Percentiles rank a stretch among this genome's conserved stretches.
Conservation (phyloP, 2,329 filamentous ascomycete genomes). For the Colletotrichum horii region DNA sequence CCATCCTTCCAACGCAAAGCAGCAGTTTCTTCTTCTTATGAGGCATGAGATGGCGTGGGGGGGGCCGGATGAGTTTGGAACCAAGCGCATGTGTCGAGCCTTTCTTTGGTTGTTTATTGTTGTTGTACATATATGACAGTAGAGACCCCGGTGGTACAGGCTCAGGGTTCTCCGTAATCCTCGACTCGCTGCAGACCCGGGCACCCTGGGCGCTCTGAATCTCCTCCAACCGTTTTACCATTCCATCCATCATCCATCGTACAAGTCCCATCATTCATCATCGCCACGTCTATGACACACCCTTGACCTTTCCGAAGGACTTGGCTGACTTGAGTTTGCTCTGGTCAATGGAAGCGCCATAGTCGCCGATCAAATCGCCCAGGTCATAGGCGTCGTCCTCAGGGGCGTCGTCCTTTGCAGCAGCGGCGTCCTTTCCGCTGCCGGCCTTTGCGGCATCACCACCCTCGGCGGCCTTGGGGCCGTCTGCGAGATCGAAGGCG, state of each 20-base stretch:
- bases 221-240: not conserved
- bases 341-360: conserved; percentile 39
- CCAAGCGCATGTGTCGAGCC: conserved; percentile 5
- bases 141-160: conserved; percentile 9
- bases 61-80: not conserved
- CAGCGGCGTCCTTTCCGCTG: conserved; percentile 22
- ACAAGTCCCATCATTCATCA: not conserved
- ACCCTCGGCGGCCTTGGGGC: conserved; percentile 14
- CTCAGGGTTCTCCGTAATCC: conserved; percentile 12
- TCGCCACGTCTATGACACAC: conserved; percentile 40
- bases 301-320: conserved; percentile 44
- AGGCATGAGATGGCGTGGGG: not conserved
- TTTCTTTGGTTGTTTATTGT: not conserved
- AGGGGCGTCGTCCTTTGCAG: conserved; percentile 24
- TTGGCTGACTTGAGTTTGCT: conserved; percentile 36
- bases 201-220: not conserved
- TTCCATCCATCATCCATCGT: conserved; percentile 5
- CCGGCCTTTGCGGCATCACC: conserved; percentile 24
- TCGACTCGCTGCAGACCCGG: not conserved
- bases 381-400: conserved; percentile 36
- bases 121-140: conserved; percentile 28
- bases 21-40: not conserved
- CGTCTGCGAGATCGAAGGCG: conserved; percentile 72
- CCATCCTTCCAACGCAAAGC: conserved; percentile 2
- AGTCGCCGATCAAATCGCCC: conserved; percentile 58